Evolutionary conservation across 78 protist species (phyloP), one percentile per base, ranked within the genome.

Genomic region (Monosiga brevicollis): DNA sequence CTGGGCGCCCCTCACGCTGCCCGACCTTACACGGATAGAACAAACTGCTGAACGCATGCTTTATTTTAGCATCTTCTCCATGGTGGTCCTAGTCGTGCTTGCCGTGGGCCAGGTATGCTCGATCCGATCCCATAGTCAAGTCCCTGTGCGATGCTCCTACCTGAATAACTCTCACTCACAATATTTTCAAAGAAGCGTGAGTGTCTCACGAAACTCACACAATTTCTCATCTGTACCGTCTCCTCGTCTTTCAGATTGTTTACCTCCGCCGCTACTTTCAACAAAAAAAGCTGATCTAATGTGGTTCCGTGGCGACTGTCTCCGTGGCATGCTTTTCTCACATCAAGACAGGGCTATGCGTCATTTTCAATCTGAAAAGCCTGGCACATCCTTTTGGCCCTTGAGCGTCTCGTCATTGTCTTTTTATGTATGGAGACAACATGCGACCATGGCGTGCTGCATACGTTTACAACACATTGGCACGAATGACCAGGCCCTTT

Each of bases 61-160:
- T 34, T 77, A 49, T 71, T 84, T 84, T 76, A 77, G 49, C 43
- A 25, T 77, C 35, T 34, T 84, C 15, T 77, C 82, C 75, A 84
- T 84, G 75, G 35, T 29, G 42, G 34, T 38, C 70, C 76, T 84
- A 36, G 9, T 75, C 23, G 82, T 36, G 34, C 76, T 77, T 20
- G 81, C 73, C 72, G 39, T 29, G 42, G 76, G 87, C 82, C 87
- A 84, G 87, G 76, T 84, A 26, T 78, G 34, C 41, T 76, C n/a
- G n/a, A n/a, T n/a, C n/a, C 62, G 29, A 15, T 49, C 62, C 29
- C 62, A 49, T 49, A 15, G 29, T 20, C 62, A 49, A 20, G 62
- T 49, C 29, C 62, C 15, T 49, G 62, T 15, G 6, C 29, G 6
- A 15, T 49, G 62, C 6, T 20, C 15, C 29, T 49, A 49, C 15